A percentile compares a stretch with the other conserved stretches of the same genome.
These are phyloP conservation scores for Trichomonas gallinae DNA, from an alignment of 208 protist species.

Conservation along the genomic window DNA sequence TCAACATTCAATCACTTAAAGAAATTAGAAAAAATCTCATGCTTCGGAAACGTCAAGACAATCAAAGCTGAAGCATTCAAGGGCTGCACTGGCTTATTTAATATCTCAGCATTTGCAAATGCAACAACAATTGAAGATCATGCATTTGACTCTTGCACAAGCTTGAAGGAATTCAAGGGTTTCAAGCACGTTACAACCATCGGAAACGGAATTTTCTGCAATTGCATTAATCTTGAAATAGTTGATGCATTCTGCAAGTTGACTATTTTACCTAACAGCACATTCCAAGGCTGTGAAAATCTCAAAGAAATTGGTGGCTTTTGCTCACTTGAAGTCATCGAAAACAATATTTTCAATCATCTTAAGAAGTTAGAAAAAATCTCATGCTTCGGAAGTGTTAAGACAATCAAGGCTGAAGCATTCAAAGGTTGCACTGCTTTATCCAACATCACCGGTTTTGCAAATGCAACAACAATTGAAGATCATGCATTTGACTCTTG, in stretches of 20 bases:
- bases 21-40: too few species aligned
- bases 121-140: background rate
- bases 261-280: background rate
- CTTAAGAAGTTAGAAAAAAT: background rate
- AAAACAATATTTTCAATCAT: background rate
- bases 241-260: background rate
- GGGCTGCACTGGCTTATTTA: background rate
- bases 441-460: background rate
- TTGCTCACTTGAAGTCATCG: background rate
- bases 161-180: background rate
- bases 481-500: background rate
- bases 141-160: background rate
- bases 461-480: background rate
- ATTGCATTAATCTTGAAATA: background rate
- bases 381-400: background rate
- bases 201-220: background rate
- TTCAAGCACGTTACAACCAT: background rate
- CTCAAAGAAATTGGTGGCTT: background rate
- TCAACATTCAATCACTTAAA: too few species aligned
- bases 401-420: background rate
- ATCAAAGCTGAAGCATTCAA: background rate
- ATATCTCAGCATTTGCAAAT: background rate
- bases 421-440: background rate
- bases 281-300: background rate
- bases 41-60: background rate